Evolutionary conservation across 208 protist species (phyloP), one percentile per base, ranked within the genome.

Genomic region (Wallacemonas sp.): DNA sequence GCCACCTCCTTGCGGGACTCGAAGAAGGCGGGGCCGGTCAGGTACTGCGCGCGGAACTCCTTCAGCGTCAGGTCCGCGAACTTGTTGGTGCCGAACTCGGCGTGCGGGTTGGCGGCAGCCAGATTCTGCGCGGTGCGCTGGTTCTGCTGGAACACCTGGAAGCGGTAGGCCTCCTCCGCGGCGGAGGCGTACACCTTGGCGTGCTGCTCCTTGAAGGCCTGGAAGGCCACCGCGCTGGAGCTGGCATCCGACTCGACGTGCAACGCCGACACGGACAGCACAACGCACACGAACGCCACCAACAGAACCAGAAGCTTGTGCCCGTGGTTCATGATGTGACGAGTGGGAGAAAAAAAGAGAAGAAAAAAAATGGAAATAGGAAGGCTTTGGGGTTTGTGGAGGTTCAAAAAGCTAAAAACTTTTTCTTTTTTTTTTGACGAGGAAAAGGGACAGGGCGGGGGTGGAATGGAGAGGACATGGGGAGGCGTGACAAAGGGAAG

Each of bases 101-200:
- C 84, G 59, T 91, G 77, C 28, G 85, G 81, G 79, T 94, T 92
- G 8, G 57, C 62, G 33, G 70, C 67, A 28, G 48, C 61, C 25
- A 84, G 75, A 20, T 62, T 42, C 32, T 65, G 36, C 11, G 74
- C 61, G 12, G 49, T 77, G 33, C 61, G 65, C 62, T 89, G 72
- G 78, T 96, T 97, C 33, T 70, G 28, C 45, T 48, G 52, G 77
- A 93, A 97, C 46, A 79, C 72, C 20, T 48, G 39, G 50, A 90
- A 68, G 39, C 85, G 81, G 12, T 69, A 38, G 5, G 72, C 71
- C 70, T 93, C 85, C 57, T 80, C 87, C 11, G 63, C 79, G 18
- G 61, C 70, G 18, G 33, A 76, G 18, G 32, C 76, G 69, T 95
- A 97, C 28, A 39, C 5, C 81, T 92, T 95, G 52, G 77, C 71